Evolutionary conservation across 371 early-diverging fungal genomes (phyloP), one percentile per base, ranked within the genome.

Genomic region (Mucor circinelloides): DNA sequence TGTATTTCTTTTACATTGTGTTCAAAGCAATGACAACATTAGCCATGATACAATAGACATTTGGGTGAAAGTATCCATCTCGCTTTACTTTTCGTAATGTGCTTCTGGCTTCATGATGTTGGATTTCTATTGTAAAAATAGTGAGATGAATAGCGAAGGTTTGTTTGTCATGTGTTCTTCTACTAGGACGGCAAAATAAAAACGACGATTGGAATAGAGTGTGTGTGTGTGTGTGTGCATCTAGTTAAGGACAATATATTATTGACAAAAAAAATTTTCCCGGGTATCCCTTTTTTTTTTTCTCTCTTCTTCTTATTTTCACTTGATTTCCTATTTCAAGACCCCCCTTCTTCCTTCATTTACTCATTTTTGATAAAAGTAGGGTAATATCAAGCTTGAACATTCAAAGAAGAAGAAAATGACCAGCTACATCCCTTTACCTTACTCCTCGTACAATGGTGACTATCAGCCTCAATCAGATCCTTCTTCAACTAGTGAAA

Each of bases 381-480:
- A 50, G 31, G 19, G 1, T 17, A 7, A n/a, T 30, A 30, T 55
- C 31, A 13, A 55, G 55, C 9, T 30, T 27, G 23, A 13, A 27
- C 19, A 55, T 23, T 19, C 21, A 8, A 8, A 19, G 2, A n/a
- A 17, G 6, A 9, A 55, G n/a, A 27, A 17, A 66, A 67, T 64
- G 64, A 30, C 72, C 58, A 66, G 50, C 34, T 62, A 61, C 44
- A 44, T 65, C 34, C 54, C 68, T 67, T 60, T 60, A 42, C 56
- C 62, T 62, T 72, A 58, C 32, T 57, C 42, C 58, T 50, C 50
- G 9, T 61, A 55, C 42, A 54, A 72, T 56, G 65, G 54, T 2
- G 56, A 63, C 27, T 58, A 60, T 38, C 30, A 34, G 23, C 32
- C 63, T 31, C 62, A 62, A 23, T 27, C 64, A 38, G 48, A 48